phyloP scores from a whole-genome alignment of 2,329 filamentous ascomycete species.

The Tolypocladium capitatum region DNA sequence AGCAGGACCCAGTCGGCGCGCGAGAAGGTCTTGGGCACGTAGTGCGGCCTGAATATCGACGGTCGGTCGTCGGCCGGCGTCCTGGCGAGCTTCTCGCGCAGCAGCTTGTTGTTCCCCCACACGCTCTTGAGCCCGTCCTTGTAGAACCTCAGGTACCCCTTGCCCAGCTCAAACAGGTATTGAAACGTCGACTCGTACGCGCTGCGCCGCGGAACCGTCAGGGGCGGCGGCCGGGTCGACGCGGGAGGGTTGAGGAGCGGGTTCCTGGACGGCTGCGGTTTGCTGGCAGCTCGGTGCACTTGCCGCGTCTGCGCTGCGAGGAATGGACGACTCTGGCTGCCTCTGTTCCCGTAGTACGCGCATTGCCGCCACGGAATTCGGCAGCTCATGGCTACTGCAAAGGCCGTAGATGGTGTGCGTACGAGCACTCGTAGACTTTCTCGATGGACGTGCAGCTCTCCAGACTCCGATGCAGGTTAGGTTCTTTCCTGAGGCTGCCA shows the following conservation, averaged over 20 bases:
- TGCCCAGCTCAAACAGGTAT: slow-evolving; percentile 51
- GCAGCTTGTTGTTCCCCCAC: slow-evolving; percentile 47
- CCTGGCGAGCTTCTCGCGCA: slow-evolving; percentile 28
- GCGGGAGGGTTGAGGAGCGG: slow-evolving; percentile 54
- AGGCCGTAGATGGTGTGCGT: neutral
- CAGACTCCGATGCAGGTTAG: neutral
- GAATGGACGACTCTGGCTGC: neutral
- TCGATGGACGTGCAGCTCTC: too few relatives aligned
- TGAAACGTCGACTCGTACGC: slow-evolving; percentile 16
- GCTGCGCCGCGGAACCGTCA: slow-evolving; percentile 46
- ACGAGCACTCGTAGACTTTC: too few relatives aligned
- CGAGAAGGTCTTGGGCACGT: slow-evolving; percentile 27
- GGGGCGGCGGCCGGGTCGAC: slow-evolving; percentile 57
- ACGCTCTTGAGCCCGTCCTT: slow-evolving; percentile 70
- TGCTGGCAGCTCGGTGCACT: slow-evolving; percentile 9
- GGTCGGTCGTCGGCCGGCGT: slow-evolving; percentile 43
- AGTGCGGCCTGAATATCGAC: slow-evolving; percentile 20
- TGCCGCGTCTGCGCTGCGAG: slow-evolving; percentile 8
- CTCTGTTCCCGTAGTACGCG: slow-evolving; percentile 8
- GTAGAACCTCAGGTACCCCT: slow-evolving; percentile 75
- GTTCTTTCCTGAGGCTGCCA: neutral
- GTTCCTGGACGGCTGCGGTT: slow-evolving; percentile 13
- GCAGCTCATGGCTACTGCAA: slow-evolving; percentile 15
- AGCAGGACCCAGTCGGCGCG: slow-evolving; percentile 61
- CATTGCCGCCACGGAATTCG: slow-evolving; percentile 18